Percentiles rank a stretch among this genome's conserved stretches.
Evolutionary conservation across 306 rosid species (phyloP).

Genomic region (Fragaria ananassa): DNA sequence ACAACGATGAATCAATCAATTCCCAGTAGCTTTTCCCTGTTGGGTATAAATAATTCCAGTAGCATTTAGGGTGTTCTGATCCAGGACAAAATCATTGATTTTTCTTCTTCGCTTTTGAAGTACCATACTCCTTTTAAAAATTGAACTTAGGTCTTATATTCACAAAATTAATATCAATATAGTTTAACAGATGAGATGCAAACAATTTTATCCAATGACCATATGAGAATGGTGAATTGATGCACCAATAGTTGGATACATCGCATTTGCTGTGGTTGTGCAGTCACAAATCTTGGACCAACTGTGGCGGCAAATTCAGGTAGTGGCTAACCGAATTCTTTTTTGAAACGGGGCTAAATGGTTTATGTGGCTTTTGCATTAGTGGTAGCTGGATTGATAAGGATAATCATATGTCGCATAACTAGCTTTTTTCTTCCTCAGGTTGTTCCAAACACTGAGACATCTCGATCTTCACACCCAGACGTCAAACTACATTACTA

Average conservation of each 20-base stretch:
- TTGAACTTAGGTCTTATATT: too few relatives aligned
- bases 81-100: not conserved
- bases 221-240: not conserved
- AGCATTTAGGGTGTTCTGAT: not conserved
- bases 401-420: not conserved
- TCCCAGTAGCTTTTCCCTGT: not conserved
- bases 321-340: too few relatives aligned
- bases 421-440: not conserved
- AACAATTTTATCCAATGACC: not conserved
- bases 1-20: not conserved
- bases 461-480: constrained; percentile 2
- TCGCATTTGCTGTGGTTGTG: not conserved
- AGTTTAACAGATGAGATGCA: too few relatives aligned
- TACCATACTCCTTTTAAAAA: not conserved
- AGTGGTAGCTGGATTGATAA: not conserved
- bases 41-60: not conserved
- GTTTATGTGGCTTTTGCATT: not conserved
- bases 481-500: not conserved
- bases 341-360: not conserved
- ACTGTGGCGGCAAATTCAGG: too few relatives aligned
- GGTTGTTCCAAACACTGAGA: not conserved
- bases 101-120: not conserved
- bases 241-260: not conserved
- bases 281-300: too few relatives aligned
- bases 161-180: not conserved